Evolutionary conservation across 2,329 filamentous ascomycete species (phyloP).

Genomic region (Scedosporium dehoogii): DNA sequence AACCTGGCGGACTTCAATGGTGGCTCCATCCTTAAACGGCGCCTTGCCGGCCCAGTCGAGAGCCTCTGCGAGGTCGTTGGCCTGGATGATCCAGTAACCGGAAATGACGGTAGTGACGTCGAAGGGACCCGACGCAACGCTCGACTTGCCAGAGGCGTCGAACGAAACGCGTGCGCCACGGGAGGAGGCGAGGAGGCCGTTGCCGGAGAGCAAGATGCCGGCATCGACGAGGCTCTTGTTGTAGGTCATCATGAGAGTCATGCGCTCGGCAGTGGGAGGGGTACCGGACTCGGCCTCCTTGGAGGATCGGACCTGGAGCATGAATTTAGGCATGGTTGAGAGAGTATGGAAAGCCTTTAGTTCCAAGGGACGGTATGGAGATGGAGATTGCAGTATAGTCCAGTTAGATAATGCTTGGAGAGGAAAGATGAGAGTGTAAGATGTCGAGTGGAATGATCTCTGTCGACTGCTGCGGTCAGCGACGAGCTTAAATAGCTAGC

Average conservation of each 20-base stretch:
- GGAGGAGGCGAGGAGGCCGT: constrained; percentile 17
- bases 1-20: constrained; percentile 16
- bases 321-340: constrained; percentile 18
- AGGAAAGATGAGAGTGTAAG: background rate
- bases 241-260: constrained; percentile 17
- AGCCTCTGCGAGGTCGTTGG: constrained; percentile 18
- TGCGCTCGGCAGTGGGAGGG: constrained; percentile 11
- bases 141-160: constrained; percentile 10
- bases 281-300: constrained; percentile 13
- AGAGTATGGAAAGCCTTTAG: background rate
- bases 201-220: constrained; percentile 17
- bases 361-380: background rate
- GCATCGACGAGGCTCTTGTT: constrained; percentile 18
- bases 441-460: background rate
- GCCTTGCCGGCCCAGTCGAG: constrained; percentile 20
- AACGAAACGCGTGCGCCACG: constrained; percentile 19
- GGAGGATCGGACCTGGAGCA: constrained; percentile 20
- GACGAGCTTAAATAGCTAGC: background rate
- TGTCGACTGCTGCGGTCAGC: background rate
- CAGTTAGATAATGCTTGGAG: background rate
- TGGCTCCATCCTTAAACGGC: constrained; percentile 16
- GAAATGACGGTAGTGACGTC: constrained; percentile 17
- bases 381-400: background rate
- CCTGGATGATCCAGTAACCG: constrained; percentile 22
- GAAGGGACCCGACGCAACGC: constrained; percentile 19